These are phyloP conservation scores for Chlorella vulgaris DNA, from an alignment of 139 green algal genomes.

Conservation along the genomic window DNA sequence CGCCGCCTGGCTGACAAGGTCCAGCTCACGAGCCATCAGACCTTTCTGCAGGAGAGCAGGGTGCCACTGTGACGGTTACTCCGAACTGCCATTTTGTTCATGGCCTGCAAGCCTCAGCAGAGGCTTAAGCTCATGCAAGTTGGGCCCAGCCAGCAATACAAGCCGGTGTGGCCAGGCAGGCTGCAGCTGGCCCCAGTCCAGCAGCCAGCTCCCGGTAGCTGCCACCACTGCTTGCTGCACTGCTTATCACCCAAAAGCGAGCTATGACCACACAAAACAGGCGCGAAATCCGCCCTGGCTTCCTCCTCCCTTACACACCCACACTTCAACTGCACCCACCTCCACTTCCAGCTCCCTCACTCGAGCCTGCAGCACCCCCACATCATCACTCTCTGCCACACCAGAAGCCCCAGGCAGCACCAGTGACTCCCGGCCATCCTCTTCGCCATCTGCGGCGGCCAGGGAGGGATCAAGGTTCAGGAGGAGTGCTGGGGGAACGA, in stretches of 20 bases:
- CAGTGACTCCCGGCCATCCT: neutral
- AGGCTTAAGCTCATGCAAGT: too few relatives aligned
- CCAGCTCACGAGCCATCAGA: constrained; percentile 72
- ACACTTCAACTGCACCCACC: neutral
- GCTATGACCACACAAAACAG: neutral
- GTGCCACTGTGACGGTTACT: too few relatives aligned
- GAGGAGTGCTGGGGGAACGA: neutral
- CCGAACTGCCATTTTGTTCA: too few relatives aligned
- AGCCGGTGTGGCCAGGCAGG: too few relatives aligned
- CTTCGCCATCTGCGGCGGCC: neutral
- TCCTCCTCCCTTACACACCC: neutral
- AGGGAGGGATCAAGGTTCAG: neutral
- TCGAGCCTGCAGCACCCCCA: constrained; percentile 36
- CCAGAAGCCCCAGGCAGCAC: constrained; percentile 1
- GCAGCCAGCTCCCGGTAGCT: too few relatives aligned
- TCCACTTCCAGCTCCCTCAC: constrained; percentile 57
- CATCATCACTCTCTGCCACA: constrained; percentile 23
- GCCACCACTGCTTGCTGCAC: too few relatives aligned
- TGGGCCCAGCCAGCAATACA: too few relatives aligned
- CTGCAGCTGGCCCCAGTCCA: too few relatives aligned
- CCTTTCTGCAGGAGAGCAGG: constrained; percentile 33
- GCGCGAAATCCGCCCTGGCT: too few relatives aligned
- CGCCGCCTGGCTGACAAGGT: constrained; percentile 54
- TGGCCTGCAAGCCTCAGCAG: too few relatives aligned
- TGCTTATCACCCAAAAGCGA: neutral